Evolutionary conservation across 768 basidiomycete species (phyloP).

Genomic region (Agaricus subrufescens): DNA sequence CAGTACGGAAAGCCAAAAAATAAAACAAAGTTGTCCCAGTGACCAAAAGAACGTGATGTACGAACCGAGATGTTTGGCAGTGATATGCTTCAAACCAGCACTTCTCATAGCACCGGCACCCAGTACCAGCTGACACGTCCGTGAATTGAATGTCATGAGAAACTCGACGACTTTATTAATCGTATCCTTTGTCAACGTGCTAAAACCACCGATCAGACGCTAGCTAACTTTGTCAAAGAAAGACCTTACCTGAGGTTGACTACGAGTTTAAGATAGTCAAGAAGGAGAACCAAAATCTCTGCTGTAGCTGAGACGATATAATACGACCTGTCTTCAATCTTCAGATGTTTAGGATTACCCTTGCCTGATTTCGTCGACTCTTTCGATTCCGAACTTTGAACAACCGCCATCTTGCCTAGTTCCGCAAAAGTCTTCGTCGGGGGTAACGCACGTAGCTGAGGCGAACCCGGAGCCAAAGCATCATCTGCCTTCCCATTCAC

Average conservation of each 20-base stretch:
- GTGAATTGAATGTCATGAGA: constrained; percentile 95
- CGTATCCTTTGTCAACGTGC: constrained; percentile 88
- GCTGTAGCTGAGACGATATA: constrained; percentile 85
- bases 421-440: constrained; percentile 7
- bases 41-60: not conserved
- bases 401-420: not conserved
- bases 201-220: constrained; percentile 12
- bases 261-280: constrained; percentile 86
- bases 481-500: not conserved
- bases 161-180: constrained; percentile 95
- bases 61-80: constrained; percentile 90
- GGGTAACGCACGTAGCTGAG: not conserved
- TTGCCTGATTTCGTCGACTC: not conserved
- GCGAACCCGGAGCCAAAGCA: not conserved
- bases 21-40: not conserved
- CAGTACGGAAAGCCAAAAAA: not conserved
- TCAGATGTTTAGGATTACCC: constrained; percentile 47
- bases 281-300: constrained; percentile 62
- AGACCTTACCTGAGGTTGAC: constrained; percentile 53
- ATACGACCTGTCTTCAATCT: constrained; percentile 81
- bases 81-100: constrained; percentile 96
- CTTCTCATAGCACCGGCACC: constrained; percentile 99
- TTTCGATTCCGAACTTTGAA: not conserved
- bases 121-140: constrained; percentile 96
- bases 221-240: not conserved